Evolutionary conservation across 192 early-diverging fungal genomes (phyloP).

Genomic region (Irineochytrium annulatum): DNA sequence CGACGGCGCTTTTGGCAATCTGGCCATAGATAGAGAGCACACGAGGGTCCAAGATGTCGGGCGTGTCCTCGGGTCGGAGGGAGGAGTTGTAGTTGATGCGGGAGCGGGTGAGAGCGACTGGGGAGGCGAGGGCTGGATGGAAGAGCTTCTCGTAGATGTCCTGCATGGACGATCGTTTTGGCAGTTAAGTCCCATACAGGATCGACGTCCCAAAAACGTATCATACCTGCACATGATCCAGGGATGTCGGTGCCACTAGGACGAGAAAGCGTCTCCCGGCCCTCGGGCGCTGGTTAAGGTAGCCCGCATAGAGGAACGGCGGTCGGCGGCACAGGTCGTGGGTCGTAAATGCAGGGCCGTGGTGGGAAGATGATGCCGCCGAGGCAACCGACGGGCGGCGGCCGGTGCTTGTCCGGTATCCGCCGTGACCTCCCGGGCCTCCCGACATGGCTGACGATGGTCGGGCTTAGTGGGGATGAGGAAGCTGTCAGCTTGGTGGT

Average conservation of each 20-base stretch:
- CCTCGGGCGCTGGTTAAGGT: neutral
- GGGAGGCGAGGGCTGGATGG: neutral
- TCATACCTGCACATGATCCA: neutral
- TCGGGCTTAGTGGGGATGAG: too few species aligned
- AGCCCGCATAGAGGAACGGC: too few species aligned
- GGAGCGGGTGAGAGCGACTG: neutral
- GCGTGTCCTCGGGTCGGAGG: neutral
- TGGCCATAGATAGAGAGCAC: neutral
- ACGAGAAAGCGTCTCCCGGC: neutral
- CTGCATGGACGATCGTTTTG: neutral
- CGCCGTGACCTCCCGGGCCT: too few species aligned
- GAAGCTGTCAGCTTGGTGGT: too few species aligned
- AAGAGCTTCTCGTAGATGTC: neutral
- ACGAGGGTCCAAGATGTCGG: neutral
- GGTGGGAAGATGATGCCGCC: too few species aligned
- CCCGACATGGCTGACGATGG: too few species aligned
- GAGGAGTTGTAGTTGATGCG: neutral
- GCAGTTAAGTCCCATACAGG: neutral
- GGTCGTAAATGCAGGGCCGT: too few species aligned
- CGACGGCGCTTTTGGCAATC: constrained; percentile 12
- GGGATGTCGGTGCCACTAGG: neutral
- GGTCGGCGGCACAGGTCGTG: too few species aligned
- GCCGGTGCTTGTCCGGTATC: too few species aligned
- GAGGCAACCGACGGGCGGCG: too few species aligned
- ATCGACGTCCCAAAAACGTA: too few species aligned